phyloP scores from a whole-genome alignment of 192 early-diverging fungal genomes.

The Coemansia sp. region DNA sequence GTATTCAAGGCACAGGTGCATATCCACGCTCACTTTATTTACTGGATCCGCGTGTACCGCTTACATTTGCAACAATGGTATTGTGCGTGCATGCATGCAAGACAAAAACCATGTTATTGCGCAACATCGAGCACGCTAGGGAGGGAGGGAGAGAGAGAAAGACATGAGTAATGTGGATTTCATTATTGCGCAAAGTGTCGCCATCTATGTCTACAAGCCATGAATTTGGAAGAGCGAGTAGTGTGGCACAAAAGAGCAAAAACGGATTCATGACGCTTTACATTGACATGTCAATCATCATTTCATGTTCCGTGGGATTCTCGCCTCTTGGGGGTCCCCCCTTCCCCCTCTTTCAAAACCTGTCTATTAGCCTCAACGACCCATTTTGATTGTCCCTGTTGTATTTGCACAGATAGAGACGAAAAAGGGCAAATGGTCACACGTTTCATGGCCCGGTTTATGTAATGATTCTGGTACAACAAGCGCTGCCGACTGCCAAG shows the following conservation, averaged over 20 bases:
- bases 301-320: not conserved
- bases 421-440: no score
- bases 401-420: no score
- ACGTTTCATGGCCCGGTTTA: no score
- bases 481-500: no score
- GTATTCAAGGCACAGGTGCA: not conserved
- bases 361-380: no score
- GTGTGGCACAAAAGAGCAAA: no score
- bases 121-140: not conserved
- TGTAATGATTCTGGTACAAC: no score
- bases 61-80: not conserved
- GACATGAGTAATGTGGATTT: not conserved
- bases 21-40: not conserved
- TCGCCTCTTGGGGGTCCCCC: no score
- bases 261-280: no score
- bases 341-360: not conserved
- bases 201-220: constrained; percentile 6
- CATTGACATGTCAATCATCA: constrained; percentile 1
- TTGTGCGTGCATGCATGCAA: not conserved
- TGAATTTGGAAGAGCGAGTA: no score
- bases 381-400: no score
- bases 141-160: no score
- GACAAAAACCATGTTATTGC: not conserved
- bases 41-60: not conserved
- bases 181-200: constrained; percentile 17